These are phyloP conservation scores for Sordariomycetes sp. DNA, from an alignment of 2,329 filamentous ascomycete genomes.

Conservation along the genomic window DNA sequence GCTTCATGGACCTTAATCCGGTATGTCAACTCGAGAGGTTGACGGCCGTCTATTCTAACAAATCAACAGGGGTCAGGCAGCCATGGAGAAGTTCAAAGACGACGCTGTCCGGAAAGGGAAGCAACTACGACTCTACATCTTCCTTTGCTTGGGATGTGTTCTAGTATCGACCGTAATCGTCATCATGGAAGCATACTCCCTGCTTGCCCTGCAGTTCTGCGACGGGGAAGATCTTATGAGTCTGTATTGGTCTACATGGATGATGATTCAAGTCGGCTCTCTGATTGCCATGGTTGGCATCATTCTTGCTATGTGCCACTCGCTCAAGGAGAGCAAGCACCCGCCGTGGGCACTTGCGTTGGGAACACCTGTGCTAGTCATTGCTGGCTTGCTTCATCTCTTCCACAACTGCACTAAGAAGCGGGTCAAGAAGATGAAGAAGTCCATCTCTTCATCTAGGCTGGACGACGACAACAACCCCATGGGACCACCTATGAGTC, in stretches of 20 bases:
- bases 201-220: conserved; percentile 48
- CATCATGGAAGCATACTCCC: conserved; percentile 44
- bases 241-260: conserved; percentile 53
- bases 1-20: conserved; percentile 30
- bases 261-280: conserved; percentile 48
- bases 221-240: conserved; percentile 51
- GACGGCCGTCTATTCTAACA: background rate
- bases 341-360: conserved; percentile 52
- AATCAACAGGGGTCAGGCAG: conserved; percentile 19
- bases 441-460: background rate
- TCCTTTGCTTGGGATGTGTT: conserved; percentile 33
- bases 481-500: conserved; percentile 27
- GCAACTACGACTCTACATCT: conserved; percentile 31
- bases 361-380: conserved; percentile 50
- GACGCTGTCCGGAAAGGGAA: conserved; percentile 20
- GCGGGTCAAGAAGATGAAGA: conserved; percentile 22
- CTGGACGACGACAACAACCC: conserved; percentile 12
- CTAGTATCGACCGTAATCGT: conserved; percentile 32
- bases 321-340: conserved; percentile 37
- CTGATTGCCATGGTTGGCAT: conserved; percentile 50
- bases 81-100: conserved; percentile 25
- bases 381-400: conserved; percentile 43
- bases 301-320: conserved; percentile 41
- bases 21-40: conserved; percentile 15
- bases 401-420: conserved; percentile 29